Base-by-base conservation (phyloP, 73 alveolate species). In the Symbiodinium pilosum region DNA sequence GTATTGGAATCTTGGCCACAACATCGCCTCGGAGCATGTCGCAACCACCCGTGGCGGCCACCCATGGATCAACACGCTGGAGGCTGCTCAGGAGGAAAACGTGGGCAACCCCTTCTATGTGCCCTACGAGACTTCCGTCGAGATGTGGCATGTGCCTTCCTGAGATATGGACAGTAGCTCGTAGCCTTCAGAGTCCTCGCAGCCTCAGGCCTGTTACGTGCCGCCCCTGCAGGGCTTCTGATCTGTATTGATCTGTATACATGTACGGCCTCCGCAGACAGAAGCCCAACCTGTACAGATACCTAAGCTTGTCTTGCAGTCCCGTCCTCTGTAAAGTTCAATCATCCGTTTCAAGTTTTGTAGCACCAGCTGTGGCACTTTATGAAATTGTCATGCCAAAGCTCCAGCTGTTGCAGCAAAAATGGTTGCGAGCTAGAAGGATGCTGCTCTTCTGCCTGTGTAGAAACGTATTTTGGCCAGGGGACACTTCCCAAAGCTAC, bases 1-100 rank as follows among this genome's bases (percentile, higher is more conserved):
- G 95, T 88, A 68, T 36, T 88, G 95, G 95, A 64, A 68, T 36
- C 73, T 64, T n/a, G 95, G 95, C 73, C 95, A 88, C 95, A 88
- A 88, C 95, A 56, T 88, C 38, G 95, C 95, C 2, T 64, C 87
- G 9, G 95, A 88, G 52, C 95, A 88, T n/a, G 95, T 88, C 9
- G 95, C 95, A 26, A 88, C 87, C 59, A 88, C 95, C 4, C 95
- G 86, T 4, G 95, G 95, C 4, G 95, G 95, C 44, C 95, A 88
- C 52, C 95, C 85, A 3, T 88, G 95, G 95, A 68, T 88, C 87
- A 64, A 64, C 44, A 30, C 85, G 9, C 43, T 88, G 95, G 95
- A 68, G 73, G 86, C 38, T 20, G 95, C 87, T 26, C 51, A 68
- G 44, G 86, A 26, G 1, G 86, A 38, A 34, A 26, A 44, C 14